A percentile compares a stretch with the other conserved stretches of the same genome.
phyloP scores from a whole-genome alignment of 2,329 filamentous ascomycete species.

The Diaporthe sp. region DNA sequence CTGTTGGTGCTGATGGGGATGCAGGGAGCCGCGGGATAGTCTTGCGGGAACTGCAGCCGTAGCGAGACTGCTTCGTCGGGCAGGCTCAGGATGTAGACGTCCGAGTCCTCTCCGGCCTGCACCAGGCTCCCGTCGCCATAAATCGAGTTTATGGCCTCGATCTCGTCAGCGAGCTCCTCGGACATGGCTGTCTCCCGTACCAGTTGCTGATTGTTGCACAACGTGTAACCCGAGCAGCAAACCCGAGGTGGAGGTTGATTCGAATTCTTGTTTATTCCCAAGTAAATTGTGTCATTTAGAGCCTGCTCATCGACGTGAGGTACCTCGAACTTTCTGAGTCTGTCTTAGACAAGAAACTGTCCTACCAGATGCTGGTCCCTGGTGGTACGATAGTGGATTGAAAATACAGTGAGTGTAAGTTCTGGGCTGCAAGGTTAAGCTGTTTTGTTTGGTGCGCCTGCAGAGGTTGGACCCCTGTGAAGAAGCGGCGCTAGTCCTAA shows the following conservation, averaged over 20 bases:
- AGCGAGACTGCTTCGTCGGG: slow-evolving; percentile 70
- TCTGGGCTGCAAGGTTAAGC: neutral
- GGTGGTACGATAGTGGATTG: neutral
- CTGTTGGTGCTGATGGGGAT: slow-evolving; percentile 82
- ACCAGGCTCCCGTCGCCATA: slow-evolving; percentile 77
- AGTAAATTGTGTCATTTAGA: neutral
- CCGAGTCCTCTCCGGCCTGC: slow-evolving; percentile 51
- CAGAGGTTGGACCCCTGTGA: neutral
- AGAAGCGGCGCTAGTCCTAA: neutral
- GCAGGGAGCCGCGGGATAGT: slow-evolving; percentile 83
- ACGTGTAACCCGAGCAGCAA: slow-evolving; percentile 14
- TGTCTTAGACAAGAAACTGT: slow-evolving; percentile 5
- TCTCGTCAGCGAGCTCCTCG: slow-evolving; percentile 76
- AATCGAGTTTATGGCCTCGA: slow-evolving; percentile 87
- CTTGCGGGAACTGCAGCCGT: slow-evolving; percentile 75
- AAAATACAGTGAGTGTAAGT: neutral
- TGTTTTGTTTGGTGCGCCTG: slow-evolving; percentile 13
- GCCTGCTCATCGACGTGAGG: no score
- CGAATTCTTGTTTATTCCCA: neutral
- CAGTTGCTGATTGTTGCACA: neutral
- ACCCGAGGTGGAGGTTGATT: neutral
- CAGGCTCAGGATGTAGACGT: slow-evolving; percentile 73
- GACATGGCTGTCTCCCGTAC: slow-evolving; percentile 55
- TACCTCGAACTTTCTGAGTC: neutral
- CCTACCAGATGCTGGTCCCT: neutral